These are phyloP conservation scores for Vaccinium corymbosum DNA, from an alignment of 148 eudicot genomes.

Conservation along the genomic window DNA sequence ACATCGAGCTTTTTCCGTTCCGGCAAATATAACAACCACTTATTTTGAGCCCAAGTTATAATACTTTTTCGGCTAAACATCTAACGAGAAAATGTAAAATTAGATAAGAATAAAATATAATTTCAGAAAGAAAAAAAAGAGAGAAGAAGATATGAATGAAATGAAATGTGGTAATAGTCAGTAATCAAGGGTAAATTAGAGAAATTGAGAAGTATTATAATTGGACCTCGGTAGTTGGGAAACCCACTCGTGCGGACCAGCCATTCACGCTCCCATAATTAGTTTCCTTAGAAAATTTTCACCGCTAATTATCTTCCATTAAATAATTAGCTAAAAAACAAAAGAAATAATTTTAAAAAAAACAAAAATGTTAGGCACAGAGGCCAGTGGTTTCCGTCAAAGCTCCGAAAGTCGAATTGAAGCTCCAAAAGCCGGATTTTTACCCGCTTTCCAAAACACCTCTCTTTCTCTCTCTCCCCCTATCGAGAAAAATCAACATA, in stretches of 20 bases:
- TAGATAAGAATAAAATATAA: no score
- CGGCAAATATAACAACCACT: no score
- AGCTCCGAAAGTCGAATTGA: constrained; percentile 11
- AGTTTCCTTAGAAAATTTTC: constrained; percentile 6
- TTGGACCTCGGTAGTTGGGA: constrained; percentile 33
- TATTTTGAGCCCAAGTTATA: no score
- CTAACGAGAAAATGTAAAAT: no score
- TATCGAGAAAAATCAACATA: no score
- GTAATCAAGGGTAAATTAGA: constrained; percentile 11
- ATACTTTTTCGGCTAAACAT: no score
- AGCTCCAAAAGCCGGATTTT: constrained; percentile 19
- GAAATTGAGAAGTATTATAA: constrained; percentile 14
- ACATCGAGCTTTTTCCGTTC: no score
- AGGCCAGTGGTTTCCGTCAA: constrained; percentile 17
- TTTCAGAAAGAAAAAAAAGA: no score
- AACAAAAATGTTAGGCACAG: not conserved
- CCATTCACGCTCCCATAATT: constrained; percentile 51
- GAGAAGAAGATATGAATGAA: no score
- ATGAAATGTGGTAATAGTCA: not conserved
- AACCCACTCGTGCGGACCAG: constrained; percentile 61
- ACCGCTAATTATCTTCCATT: constrained; percentile 16
- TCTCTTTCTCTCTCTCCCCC: not conserved
- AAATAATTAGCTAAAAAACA: constrained; percentile 27
- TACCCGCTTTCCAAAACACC: constrained; percentile 15
- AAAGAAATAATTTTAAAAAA: constrained; percentile 18